phyloP scores from a whole-genome alignment of 2,329 filamentous ascomycete genomes.

The Claviceps humidiphila region DNA sequence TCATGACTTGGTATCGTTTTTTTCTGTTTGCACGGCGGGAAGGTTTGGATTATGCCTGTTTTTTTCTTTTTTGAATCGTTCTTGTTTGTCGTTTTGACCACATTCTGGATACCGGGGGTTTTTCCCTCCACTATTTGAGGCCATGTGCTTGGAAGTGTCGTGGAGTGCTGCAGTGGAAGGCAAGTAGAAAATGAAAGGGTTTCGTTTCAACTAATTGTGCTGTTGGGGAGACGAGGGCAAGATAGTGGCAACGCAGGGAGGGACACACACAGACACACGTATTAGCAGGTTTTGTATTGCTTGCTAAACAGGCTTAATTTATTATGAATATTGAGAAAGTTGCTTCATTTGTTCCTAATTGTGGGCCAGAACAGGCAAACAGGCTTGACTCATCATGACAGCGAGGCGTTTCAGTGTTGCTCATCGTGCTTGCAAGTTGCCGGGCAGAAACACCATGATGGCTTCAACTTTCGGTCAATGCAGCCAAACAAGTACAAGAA shows the following conservation, averaged over 20 bases:
- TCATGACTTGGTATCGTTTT: background rate
- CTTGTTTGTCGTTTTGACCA: no score
- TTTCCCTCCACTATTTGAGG: no score
- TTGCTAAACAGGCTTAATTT: conserved; percentile 4
- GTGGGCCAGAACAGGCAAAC: background rate
- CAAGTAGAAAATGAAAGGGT: background rate
- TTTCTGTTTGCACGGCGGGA: no score
- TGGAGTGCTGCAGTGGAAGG: background rate
- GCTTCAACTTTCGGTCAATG: background rate
- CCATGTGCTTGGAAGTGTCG: background rate
- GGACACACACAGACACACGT: background rate
- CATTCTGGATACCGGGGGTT: no score
- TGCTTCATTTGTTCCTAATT: background rate
- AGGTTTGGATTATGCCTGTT: no score
- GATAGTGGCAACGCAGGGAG: background rate
- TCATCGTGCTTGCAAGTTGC: no score
- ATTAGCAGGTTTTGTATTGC: conserved; percentile 1
- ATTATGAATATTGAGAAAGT: background rate
- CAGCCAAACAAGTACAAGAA: background rate
- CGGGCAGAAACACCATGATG: no score
- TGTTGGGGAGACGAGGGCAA: background rate
- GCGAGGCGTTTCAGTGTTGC: no score
- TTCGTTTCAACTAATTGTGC: background rate
- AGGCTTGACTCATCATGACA: no score
- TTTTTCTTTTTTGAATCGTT: no score